A percentile compares a stretch with the other conserved stretches of the same genome.
These are phyloP conservation scores for Monosporascus sp. DNA, from an alignment of 2,329 filamentous ascomycete genomes.

Conservation along the genomic window DNA sequence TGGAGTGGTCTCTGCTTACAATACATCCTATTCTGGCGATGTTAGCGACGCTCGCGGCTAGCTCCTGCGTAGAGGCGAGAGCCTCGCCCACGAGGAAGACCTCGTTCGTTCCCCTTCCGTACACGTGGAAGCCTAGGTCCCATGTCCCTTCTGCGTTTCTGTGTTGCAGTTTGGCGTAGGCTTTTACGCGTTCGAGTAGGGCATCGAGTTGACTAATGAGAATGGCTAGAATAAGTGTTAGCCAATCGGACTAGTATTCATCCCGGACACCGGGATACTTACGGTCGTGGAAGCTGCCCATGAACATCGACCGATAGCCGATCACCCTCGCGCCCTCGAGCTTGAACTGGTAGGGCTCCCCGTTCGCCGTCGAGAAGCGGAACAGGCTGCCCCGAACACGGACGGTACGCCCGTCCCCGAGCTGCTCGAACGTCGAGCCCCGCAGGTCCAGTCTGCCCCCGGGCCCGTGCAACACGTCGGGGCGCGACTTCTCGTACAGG, in stretches of 20 bases:
- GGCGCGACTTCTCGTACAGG: slow-evolving; percentile 50
- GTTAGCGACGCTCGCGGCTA: slow-evolving; percentile 38
- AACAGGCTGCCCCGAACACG: slow-evolving; percentile 37
- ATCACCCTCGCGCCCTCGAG: slow-evolving; percentile 39
- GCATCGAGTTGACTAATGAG: slow-evolving; percentile 36
- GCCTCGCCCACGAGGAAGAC: slow-evolving; percentile 44
- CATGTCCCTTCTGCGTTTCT: slow-evolving; percentile 19
- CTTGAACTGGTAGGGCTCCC: slow-evolving; percentile 40
- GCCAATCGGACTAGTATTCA: neutral
- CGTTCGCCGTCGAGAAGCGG: slow-evolving; percentile 18
- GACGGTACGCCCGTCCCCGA: slow-evolving; percentile 33
- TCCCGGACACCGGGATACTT: slow-evolving; percentile 2
- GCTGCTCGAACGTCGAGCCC: slow-evolving; percentile 36
- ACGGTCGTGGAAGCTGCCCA: slow-evolving; percentile 42
- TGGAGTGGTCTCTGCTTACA: slow-evolving; percentile 8
- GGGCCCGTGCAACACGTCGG: slow-evolving; percentile 45
- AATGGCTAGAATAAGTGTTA: slow-evolving; percentile 27
- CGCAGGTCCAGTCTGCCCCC: slow-evolving; percentile 42
- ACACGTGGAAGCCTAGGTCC: slow-evolving; percentile 39
- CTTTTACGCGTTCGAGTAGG: slow-evolving; percentile 28
- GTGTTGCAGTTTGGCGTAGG: slow-evolving; percentile 19
- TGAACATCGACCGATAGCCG: slow-evolving; percentile 40
- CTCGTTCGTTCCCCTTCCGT: slow-evolving; percentile 38
- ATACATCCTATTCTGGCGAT: slow-evolving; percentile 35
- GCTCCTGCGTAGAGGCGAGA: slow-evolving; percentile 38